A percentile compares a stretch with the other conserved stretches of the same genome.
phyloP scores from a whole-genome alignment of 2,329 filamentous ascomycete genomes.

The Colletotrichum siamense region DNA sequence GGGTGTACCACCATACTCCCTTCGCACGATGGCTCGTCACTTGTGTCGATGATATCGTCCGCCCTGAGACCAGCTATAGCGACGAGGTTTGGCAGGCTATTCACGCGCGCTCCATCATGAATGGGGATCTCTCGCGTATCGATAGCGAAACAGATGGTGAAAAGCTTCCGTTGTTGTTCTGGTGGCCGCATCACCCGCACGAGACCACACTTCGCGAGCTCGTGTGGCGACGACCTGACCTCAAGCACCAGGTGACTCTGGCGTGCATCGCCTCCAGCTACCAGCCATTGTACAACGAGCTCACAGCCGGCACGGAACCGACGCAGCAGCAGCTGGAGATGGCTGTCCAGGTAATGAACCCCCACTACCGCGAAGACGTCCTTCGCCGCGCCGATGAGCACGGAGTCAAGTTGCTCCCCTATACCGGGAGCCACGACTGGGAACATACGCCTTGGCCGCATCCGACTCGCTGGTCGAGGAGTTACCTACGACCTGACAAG shows the following conservation, averaged over 20 bases:
- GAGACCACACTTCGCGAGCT: not conserved
- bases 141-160: not conserved
- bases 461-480: not conserved
- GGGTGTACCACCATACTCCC: constrained; percentile 41
- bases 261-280: not conserved
- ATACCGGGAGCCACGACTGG: no score
- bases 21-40: constrained; percentile 30
- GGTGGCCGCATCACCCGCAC: not conserved
- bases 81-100: constrained; percentile 21
- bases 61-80: fast-evolving
- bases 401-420: not conserved
- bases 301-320: not conserved
- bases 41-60: not conserved
- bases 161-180: not conserved
- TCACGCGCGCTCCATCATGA: constrained; percentile 35
- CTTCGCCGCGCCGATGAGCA: not conserved
- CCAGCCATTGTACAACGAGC: not conserved
- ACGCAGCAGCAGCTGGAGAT: not conserved
- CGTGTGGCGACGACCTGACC: not conserved
- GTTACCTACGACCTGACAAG: not conserved
- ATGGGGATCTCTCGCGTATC: constrained; percentile 30
- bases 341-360: not conserved
- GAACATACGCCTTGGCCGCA: not conserved
- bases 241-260: not conserved
- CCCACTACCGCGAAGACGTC: not conserved